A percentile compares a stretch with the other conserved stretches of the same genome.
phyloP scores from a whole-genome alignment of 2,329 filamentous ascomycete species.

The Simplicillium sp. region DNA sequence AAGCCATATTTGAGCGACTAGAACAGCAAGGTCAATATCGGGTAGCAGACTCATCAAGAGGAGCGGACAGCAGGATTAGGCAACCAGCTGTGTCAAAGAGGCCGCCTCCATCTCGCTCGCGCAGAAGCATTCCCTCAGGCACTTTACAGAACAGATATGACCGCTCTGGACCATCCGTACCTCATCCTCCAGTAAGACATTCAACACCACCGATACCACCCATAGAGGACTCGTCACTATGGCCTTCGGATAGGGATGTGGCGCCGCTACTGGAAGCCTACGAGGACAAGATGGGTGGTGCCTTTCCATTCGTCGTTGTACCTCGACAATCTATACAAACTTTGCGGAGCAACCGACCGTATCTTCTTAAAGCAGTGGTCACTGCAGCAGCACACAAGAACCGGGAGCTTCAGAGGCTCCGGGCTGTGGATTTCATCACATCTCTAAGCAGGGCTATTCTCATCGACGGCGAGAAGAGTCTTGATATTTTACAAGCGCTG shows the following conservation, averaged over 20 bases:
- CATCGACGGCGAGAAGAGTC: constrained; percentile 1
- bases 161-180: too few relatives aligned
- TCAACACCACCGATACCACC: too few relatives aligned
- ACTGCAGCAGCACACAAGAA: constrained; percentile 2
- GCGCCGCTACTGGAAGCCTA: background rate
- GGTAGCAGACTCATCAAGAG: too few relatives aligned
- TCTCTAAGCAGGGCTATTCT: constrained; percentile 1
- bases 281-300: background rate
- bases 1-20: background rate
- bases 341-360: background rate
- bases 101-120: too few relatives aligned
- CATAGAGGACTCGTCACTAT: background rate
- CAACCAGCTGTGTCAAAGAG: too few relatives aligned
- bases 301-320: constrained; percentile 2
- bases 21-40: background rate
- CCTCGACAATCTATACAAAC: background rate
- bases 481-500: constrained; percentile 3
- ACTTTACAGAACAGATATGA: too few relatives aligned
- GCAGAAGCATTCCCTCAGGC: too few relatives aligned
- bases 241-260: constrained; percentile 1
- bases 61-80: too few relatives aligned
- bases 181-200: too few relatives aligned
- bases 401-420: constrained; percentile 2
- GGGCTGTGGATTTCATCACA: constrained; percentile 3
- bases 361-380: constrained; percentile 5